Conservation (phyloP, 2,329 filamentous ascomycete genomes). For the Corniculantispora saksenae region DNA sequence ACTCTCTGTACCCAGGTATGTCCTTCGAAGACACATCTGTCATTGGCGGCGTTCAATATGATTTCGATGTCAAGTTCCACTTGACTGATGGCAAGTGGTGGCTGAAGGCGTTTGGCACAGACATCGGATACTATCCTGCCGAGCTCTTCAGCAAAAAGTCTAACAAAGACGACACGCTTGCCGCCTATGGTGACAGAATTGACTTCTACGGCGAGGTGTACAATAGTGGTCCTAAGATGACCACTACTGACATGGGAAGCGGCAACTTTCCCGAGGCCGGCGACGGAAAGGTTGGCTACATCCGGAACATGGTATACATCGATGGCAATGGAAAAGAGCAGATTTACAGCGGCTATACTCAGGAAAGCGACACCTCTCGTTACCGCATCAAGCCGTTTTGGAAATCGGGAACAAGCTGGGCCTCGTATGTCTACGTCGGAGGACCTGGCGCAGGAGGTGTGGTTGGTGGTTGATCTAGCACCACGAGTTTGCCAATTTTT, state of each 20-base stretch:
- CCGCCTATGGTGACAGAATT: slow-evolving; percentile 19
- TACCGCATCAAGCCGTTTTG: slow-evolving; percentile 22
- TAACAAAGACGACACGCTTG: slow-evolving; percentile 18
- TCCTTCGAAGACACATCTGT: slow-evolving; percentile 20
- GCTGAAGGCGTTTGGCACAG: slow-evolving; percentile 22
- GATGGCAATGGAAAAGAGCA: slow-evolving; percentile 11
- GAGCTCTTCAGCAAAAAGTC: slow-evolving; percentile 21
- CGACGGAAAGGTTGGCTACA: slow-evolving; percentile 22
- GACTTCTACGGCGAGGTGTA: slow-evolving; percentile 26
- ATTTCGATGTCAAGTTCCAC: slow-evolving; percentile 21
- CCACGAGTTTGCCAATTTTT: neutral
- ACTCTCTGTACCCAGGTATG: slow-evolving; percentile 24
- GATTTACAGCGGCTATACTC: slow-evolving; percentile 13
- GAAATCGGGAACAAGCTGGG: slow-evolving; percentile 23
- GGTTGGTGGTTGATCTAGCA: slow-evolving; percentile 21
- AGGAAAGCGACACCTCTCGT: slow-evolving; percentile 21
- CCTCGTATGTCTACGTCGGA: slow-evolving; percentile 24
- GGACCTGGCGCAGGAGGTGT: slow-evolving; percentile 26
- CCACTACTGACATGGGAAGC: slow-evolving; percentile 27
- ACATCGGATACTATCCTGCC: slow-evolving; percentile 26
- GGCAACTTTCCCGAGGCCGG: slow-evolving; percentile 26
- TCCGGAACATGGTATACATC: slow-evolving; percentile 24
- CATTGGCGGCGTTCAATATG: slow-evolving; percentile 22
- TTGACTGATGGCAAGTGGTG: slow-evolving; percentile 26
- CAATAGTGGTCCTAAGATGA: slow-evolving; percentile 23